phyloP scores from a whole-genome alignment of 208 protist species.

The Leishmania lainsoni region DNA sequence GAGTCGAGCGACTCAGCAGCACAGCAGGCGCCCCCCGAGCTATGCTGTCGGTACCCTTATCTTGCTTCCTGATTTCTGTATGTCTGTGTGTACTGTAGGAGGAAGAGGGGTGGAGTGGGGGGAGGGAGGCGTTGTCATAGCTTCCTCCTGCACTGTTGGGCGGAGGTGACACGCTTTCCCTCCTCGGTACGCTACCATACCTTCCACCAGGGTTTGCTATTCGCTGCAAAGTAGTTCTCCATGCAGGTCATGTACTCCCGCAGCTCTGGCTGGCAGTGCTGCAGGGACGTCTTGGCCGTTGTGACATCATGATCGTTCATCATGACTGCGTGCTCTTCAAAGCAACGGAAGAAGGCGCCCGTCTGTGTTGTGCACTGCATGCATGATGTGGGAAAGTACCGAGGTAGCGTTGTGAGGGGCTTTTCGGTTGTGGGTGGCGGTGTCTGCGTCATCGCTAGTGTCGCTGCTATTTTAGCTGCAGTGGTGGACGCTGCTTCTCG shows the following conservation, averaged over 20 bases:
- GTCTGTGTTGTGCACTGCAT: constrained; percentile 52
- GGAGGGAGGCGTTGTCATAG: too few species aligned
- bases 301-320: constrained; percentile 45
- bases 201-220: constrained; percentile 44
- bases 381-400: constrained; percentile 75
- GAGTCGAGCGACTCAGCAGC: background rate
- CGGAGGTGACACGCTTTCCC: background rate
- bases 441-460: constrained; percentile 4
- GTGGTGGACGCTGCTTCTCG: background rate
- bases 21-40: background rate
- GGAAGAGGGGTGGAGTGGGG: background rate
- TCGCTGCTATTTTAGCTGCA: background rate
- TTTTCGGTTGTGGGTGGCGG: constrained; percentile 5
- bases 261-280: constrained; percentile 70
- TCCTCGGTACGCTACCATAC: constrained; percentile 33
- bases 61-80: background rate
- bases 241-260: constrained; percentile 76
- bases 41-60: background rate
- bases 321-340: constrained; percentile 79
- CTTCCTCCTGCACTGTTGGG: background rate
- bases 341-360: constrained; percentile 72
- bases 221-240: constrained; percentile 49
- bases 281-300: constrained; percentile 57
- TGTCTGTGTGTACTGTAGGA: background rate
- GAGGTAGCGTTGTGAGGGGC: constrained; percentile 49